Evolutionary conservation across 208 protist genomes (phyloP).

Genomic region (Leptomonas pyrrhocoris): DNA sequence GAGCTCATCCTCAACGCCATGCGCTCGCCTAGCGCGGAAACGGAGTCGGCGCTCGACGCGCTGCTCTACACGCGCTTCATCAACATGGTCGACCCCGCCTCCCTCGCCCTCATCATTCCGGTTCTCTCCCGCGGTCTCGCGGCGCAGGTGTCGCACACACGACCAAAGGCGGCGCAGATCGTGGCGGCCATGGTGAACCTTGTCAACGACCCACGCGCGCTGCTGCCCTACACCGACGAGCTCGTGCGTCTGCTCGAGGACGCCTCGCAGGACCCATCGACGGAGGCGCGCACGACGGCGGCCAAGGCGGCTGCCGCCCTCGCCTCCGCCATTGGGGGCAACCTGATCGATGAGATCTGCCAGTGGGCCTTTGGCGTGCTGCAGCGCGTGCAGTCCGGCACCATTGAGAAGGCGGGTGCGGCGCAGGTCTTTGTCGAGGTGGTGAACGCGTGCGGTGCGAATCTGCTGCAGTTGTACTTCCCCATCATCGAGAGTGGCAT

Average conservation of each 20-base stretch:
- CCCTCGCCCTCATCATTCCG: slow-evolving; percentile 92
- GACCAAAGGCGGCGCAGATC: slow-evolving; percentile 93
- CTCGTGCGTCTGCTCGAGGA: slow-evolving; percentile 87
- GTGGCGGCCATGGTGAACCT: slow-evolving; percentile 89
- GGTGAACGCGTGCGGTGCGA: slow-evolving; percentile 66
- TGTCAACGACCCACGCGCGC: slow-evolving; percentile 78
- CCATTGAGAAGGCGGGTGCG: slow-evolving; percentile 90
- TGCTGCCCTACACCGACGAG: slow-evolving; percentile 87
- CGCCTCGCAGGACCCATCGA: slow-evolving; percentile 81
- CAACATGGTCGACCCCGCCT: slow-evolving; percentile 91
- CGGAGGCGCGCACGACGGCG: slow-evolving; percentile 83
- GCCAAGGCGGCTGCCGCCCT: slow-evolving; percentile 89
- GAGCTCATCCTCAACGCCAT: slow-evolving; percentile 89
- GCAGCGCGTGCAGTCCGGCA: slow-evolving; percentile 63
- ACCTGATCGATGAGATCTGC: slow-evolving; percentile 71
- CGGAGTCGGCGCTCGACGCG: slow-evolving; percentile 89
- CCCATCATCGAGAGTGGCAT: slow-evolving; percentile 72
- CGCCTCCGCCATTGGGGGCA: slow-evolving; percentile 65
- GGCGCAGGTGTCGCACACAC: slow-evolving; percentile 67
- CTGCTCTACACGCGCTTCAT: slow-evolving; percentile 94
- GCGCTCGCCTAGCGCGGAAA: slow-evolving; percentile 88
- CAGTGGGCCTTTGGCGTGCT: slow-evolving; percentile 84
- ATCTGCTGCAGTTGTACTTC: slow-evolving; percentile 72
- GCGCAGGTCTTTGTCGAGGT: slow-evolving; percentile 92
- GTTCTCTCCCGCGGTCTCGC: slow-evolving; percentile 86